Evolutionary conservation across 352 stramenopile species (phyloP).

Genomic region (Phytophthora quininea): DNA sequence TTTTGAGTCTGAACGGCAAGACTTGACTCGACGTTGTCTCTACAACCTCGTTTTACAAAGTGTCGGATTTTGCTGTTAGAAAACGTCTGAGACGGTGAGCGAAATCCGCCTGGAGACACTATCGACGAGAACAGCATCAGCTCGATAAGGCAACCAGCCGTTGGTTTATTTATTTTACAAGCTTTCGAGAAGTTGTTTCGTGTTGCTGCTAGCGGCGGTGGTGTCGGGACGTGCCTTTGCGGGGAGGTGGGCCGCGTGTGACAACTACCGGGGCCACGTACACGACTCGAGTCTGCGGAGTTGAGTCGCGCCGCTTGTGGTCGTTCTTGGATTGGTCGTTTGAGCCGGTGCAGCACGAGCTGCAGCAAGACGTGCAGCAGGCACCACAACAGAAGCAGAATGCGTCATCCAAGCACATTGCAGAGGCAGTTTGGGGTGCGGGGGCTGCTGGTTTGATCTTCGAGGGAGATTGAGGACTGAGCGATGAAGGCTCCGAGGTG

Average conservation of each 20-base stretch:
- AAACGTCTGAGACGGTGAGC: background rate
- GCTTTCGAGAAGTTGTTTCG: background rate
- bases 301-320: conserved; percentile 4
- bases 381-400: conserved; percentile 25
- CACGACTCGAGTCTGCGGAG: conserved; percentile 19
- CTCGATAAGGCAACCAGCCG: background rate
- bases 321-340: conserved; percentile 16
- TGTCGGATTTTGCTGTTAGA: background rate
- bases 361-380: conserved; percentile 16
- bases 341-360: conserved; percentile 22
- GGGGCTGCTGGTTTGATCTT: background rate
- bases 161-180: background rate
- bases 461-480: conserved; percentile 16
- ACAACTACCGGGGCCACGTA: conserved; percentile 30
- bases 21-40: background rate
- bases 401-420: conserved; percentile 25
- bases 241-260: conserved; percentile 15
- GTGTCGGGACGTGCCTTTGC: conserved; percentile 15
- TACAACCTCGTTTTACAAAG: too few relatives aligned
- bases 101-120: too few relatives aligned
- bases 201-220: conserved; percentile 9
- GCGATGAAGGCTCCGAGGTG: background rate
- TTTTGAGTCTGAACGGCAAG: background rate
- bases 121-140: too few relatives aligned
- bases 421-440: background rate